Evolutionary conservation across 164 flowering plant species (phyloP), one percentile per base, ranked within the genome.

Genomic region (Aristolochia californica): DNA sequence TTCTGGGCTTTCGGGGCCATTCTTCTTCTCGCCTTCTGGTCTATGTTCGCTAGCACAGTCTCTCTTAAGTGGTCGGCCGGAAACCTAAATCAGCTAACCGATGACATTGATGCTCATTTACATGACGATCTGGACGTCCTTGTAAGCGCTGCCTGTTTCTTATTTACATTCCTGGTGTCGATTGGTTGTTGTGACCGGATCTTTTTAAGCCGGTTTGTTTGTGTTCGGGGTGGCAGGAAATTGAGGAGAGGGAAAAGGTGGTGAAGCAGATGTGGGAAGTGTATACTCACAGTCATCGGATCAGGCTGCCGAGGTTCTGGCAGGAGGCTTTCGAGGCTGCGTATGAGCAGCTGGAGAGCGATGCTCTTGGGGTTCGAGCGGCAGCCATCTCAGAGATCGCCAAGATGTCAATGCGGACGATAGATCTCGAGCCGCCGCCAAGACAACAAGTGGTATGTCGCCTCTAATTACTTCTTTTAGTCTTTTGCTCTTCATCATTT

Each of bases 251-350:
- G 67, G 97, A 90, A 82, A 88, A 84, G 64, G 80, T 88, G 67
- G 99, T 94, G 84, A 81, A 69, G 75, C 91, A 88, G 56, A 94
- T 94, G 99, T 90, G 97, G 99, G 95, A 94, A 68, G 87, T 88
- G 62, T 90, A 94, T 67, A 88, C 94, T 0, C 82, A 83, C 44
- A 77, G 78, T 63, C 77, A 80, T 24, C 74, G 94, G 80, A 77
- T 83, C 68, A 72, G 80, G 53, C 65, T 94, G 61, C 87, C 87
- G 13, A 58, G 82, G 26, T 94, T 94, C 65, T 94, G 99, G 99
- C 91, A 79, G 64, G 85, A 84, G 66, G 96, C 99, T 0, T 94
- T 94, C 48, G 93, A 78, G 74, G 96, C 99, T 13, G 97, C 96
- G 1, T 94, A 84, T 53, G 96, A 88, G 68, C 91, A 85, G 20